Percentiles rank a stretch among this genome's conserved stretches.
Conservation (phyloP, 805 yeast genomes). For the Wickerhamiella sorbophila region DNA sequence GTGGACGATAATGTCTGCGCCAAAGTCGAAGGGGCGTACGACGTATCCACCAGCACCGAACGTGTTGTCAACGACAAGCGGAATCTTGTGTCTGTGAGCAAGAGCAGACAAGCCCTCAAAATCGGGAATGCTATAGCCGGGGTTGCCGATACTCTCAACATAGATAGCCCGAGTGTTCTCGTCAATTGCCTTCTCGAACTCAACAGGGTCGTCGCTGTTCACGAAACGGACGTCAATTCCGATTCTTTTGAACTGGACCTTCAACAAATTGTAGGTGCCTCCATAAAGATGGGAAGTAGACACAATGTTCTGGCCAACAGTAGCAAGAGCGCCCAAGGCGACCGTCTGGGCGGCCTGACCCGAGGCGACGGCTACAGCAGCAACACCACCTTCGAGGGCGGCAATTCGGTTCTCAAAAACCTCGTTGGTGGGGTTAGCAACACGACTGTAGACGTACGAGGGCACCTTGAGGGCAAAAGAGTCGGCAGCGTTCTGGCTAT, state of each 20-base stretch:
- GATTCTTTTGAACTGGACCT: conserved; percentile 75
- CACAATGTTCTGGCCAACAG: conserved; percentile 77
- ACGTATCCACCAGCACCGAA: conserved; percentile 94
- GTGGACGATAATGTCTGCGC: conserved; percentile 85
- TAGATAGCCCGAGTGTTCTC: conserved; percentile 80
- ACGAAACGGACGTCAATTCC: conserved; percentile 82
- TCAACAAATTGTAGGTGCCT: conserved; percentile 92
- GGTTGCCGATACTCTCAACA: conserved; percentile 85
- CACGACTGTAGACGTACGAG: conserved; percentile 79
- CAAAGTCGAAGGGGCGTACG: conserved; percentile 70
- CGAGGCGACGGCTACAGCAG: conserved; percentile 80
- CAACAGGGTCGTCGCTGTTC: conserved; percentile 48
- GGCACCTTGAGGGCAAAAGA: conserved; percentile 71
- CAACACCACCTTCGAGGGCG: conserved; percentile 84
- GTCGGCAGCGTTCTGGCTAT: conserved; percentile 85
- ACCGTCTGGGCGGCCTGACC: conserved; percentile 93
- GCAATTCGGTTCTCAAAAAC: conserved; percentile 86
- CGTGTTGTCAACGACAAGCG: conserved; percentile 89
- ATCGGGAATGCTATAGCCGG: conserved; percentile 84
- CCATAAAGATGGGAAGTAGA: conserved; percentile 84
- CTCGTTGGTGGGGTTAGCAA: conserved; percentile 85
- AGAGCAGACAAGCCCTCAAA: conserved; percentile 58
- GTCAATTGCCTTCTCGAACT: conserved; percentile 60
- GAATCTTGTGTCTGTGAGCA: conserved; percentile 78
- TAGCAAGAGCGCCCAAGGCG: conserved; percentile 73